Conservation (phyloP, 495 filamentous ascomycete genomes). For the Tuber calosporum region DNA sequence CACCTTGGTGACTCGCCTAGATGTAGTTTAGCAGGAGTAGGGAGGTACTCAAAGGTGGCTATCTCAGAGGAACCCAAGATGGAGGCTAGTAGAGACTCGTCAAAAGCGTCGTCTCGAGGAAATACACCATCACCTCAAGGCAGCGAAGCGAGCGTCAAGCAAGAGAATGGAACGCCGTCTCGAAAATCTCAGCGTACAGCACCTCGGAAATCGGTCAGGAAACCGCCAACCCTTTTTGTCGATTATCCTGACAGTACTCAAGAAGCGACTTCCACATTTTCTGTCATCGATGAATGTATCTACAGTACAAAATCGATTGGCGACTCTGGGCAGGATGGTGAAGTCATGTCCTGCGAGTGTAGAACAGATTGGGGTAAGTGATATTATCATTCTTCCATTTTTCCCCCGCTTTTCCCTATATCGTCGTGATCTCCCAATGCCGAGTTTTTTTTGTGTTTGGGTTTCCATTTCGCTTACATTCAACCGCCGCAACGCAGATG, state of each 20-base stretch:
- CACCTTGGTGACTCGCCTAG: not conserved
- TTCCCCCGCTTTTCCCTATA: conserved; percentile 26
- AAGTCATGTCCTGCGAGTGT: conserved; percentile 86
- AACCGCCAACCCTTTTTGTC: conserved; percentile 30
- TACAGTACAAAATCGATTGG: conserved; percentile 88
- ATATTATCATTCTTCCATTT: conserved; percentile 31
- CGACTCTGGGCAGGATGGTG: conserved; percentile 70
- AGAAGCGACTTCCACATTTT: conserved; percentile 69
- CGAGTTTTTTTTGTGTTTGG: not conserved
- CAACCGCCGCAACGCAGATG: conserved; percentile 50
- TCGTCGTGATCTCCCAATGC: conserved; percentile 30
- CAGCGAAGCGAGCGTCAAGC: not conserved
- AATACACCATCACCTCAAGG: not conserved
- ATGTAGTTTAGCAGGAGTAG: not conserved
- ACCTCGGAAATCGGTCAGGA: conserved; percentile 13
- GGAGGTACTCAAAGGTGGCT: not conserved
- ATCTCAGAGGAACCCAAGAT: not conserved
- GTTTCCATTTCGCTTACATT: conserved; percentile 40
- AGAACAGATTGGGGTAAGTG: conserved; percentile 87
- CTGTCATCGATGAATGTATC: conserved; percentile 69
- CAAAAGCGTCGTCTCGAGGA: not conserved
- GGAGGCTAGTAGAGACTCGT: not conserved
- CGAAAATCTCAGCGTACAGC: conserved; percentile 3
- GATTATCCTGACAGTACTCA: conserved; percentile 47
- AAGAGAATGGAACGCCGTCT: not conserved